phyloP scores from a whole-genome alignment of 352 stramenopile species.

The Phytophthora palmivora region DNA sequence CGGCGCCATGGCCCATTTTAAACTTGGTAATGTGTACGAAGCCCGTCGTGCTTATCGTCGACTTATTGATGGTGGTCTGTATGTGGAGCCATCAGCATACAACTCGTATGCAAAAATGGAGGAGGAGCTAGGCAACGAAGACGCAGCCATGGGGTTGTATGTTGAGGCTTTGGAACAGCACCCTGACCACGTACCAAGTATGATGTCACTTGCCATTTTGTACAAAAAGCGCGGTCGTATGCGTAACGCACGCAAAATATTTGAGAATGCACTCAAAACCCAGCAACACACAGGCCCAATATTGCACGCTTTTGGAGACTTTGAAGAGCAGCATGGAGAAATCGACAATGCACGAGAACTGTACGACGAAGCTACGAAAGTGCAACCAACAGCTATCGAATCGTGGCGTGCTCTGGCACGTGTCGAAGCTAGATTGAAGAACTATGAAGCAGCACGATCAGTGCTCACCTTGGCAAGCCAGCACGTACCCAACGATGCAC shows the following conservation, averaged over 20 bases:
- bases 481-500: conserved; percentile 70
- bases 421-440: conserved; percentile 65
- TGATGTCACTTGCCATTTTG: conserved; percentile 81
- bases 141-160: conserved; percentile 72
- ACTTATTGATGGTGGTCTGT: conserved; percentile 77
- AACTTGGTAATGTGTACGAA: conserved; percentile 81
- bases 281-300: conserved; percentile 64
- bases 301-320: conserved; percentile 74
- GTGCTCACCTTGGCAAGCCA: conserved; percentile 73
- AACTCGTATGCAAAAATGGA: conserved; percentile 90
- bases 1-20: conserved; percentile 78
- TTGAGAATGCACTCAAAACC: conserved; percentile 68
- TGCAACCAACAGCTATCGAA: conserved; percentile 69
- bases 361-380: conserved; percentile 73
- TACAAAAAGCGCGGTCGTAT: conserved; percentile 59
- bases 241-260: conserved; percentile 61
- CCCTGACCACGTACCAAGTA: conserved; percentile 76
- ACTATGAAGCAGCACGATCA: conserved; percentile 67
- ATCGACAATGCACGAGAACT: conserved; percentile 76
- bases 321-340: conserved; percentile 80
- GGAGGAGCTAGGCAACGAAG: conserved; percentile 75
- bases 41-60: conserved; percentile 73
- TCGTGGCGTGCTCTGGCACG: conserved; percentile 75
- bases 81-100: conserved; percentile 75
- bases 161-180: conserved; percentile 59